Conservation (phyloP, 305 asterid genomes). For the Andrographis paniculata region DNA sequence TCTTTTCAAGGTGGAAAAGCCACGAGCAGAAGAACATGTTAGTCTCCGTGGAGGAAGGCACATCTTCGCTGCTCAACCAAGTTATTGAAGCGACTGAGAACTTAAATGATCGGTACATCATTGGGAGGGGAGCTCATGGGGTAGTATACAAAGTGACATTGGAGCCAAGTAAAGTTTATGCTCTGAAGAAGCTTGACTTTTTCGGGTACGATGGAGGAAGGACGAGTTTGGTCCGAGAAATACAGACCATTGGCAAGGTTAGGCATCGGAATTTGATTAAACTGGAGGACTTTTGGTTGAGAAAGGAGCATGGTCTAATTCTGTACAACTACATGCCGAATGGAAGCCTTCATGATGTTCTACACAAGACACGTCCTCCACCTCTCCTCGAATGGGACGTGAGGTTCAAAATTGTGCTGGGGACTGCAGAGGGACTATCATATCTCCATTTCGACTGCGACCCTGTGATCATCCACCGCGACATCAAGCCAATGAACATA, state of each 20-base stretch:
- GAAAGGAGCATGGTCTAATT: constrained; percentile 65
- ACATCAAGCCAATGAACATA: constrained; percentile 78
- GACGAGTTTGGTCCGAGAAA: constrained; percentile 62
- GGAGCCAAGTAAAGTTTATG: constrained; percentile 45
- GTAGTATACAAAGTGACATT: constrained; percentile 59
- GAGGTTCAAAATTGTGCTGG: constrained; percentile 62
- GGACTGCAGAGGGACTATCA: constrained; percentile 75
- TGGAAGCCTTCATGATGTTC: constrained; percentile 80
- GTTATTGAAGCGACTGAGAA: constrained; percentile 67
- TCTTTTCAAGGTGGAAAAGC: constrained; percentile 23
- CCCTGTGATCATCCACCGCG: constrained; percentile 74
- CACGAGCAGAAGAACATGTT: constrained; percentile 21
- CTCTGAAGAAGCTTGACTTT: constrained; percentile 57
- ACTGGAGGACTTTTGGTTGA: constrained; percentile 72
- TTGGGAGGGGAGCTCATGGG: constrained; percentile 89
- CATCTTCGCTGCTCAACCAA: constrained; percentile 58
- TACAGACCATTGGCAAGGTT: constrained; percentile 74
- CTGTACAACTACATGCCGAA: constrained; percentile 61
- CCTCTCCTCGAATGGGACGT: constrained; percentile 42
- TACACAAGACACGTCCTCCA: constrained; percentile 37
- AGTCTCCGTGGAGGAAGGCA: constrained; percentile 45
- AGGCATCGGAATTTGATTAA: constrained; percentile 77
- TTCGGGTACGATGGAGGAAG: constrained; percentile 38
- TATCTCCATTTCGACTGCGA: constrained; percentile 86
- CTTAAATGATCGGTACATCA: constrained; percentile 42